Base-by-base conservation (phyloP, 2,329 filamentous ascomycete species). In the Fusarium cicatricum region DNA sequence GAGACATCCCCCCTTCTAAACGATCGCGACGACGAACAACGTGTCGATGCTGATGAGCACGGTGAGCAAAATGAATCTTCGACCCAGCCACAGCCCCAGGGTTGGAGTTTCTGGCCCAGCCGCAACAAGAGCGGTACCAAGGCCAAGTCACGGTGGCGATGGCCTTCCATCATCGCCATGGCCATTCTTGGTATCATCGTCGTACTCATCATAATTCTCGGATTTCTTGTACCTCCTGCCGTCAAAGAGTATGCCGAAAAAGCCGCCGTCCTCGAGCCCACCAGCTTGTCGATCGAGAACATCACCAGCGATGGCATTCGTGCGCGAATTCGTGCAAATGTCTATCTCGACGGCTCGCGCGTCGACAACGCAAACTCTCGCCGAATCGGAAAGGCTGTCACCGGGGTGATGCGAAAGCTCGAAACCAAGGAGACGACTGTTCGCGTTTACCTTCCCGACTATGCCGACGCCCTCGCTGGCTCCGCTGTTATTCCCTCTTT, bases 231-330 rank as follows among this genome's bases (percentile, higher is more conserved):
- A 0, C 93, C 94, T 2, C 87, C 89, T 14, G 85, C 89, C 8
- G 85, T 96, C 11, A 87, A 96, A 74, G 85, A 91, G 71, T 99
- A 99, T 74, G 91, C 90, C 42, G 89, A 94, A 75, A 82, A 93
- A 73, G 91, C 93, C 3, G 82, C 89, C 19, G 86, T 94, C 15
- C 85, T 99, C 63, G 86, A 93, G 70, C 91, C 95, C 2, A 92
- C 89, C 6, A 90, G 88, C 64, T 77, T 99, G 16, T 92, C 92
- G 2, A 87, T 99, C 55, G 90, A 95, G 68, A 91, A 90, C 2
- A 90, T 97, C 63, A 97, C 92, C 0, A 71, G 85, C 8, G 82
- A 88, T 54, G 94, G 95, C 11, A 85, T 97, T 9, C 85, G 84
- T 58, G 90, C 91, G 28, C 87, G 92, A 60, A 82, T 99, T 40